Evolutionary conservation across 176 grass and related monocot genomes (phyloP).

Genomic region (Saccharum officinarum): DNA sequence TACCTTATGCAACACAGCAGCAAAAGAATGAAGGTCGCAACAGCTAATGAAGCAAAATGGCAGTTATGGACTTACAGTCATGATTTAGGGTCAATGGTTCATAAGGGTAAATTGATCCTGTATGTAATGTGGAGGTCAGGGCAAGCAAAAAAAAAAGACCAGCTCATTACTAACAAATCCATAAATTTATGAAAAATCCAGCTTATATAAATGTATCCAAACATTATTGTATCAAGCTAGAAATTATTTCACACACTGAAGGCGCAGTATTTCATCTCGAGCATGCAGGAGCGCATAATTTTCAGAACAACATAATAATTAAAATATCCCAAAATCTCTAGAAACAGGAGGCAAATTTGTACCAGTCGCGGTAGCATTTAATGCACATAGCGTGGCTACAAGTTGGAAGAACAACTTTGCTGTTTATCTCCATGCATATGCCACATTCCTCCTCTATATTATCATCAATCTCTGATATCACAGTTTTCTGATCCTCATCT

Average conservation of each 20-base stretch:
- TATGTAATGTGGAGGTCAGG: not conserved
- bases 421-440: constrained; percentile 90
- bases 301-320: not conserved
- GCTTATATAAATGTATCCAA: not conserved
- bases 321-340: constrained; percentile 14
- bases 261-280: not conserved
- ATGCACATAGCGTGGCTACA: constrained; percentile 94
- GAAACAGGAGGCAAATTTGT: constrained; percentile 34
- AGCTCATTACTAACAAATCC: not conserved
- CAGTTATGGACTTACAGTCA: not conserved
- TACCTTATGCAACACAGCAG: not conserved
- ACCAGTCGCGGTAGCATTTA: constrained; percentile 94
- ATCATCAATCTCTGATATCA: constrained; percentile 77
- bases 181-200: not conserved
- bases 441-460: constrained; percentile 92
- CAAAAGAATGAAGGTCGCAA: constrained; percentile 7
- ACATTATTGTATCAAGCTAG: not conserved
- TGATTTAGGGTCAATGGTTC: not conserved
- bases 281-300: not conserved
- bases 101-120: not conserved
- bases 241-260: not conserved
- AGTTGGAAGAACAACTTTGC: constrained; percentile 80
- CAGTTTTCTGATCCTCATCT: constrained; percentile 59
- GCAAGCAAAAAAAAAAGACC: not conserved
- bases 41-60: not conserved